These are phyloP conservation scores for Tephrocybe sp. DNA, from an alignment of 768 basidiomycete genomes.

Conservation along the genomic window DNA sequence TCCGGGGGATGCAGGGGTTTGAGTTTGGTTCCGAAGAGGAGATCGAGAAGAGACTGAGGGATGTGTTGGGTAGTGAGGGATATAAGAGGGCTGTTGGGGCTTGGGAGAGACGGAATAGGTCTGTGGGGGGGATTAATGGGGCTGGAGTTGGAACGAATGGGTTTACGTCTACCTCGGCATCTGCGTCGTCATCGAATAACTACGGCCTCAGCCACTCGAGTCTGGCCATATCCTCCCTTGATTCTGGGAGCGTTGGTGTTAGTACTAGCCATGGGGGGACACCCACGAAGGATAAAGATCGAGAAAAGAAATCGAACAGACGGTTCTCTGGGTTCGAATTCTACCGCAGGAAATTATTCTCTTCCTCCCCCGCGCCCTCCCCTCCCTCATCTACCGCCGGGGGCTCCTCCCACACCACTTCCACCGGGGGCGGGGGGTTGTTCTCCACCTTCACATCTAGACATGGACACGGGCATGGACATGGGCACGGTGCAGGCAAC, in stretches of 20 bases:
- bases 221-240: slow-evolving; percentile 59
- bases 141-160: not conserved
- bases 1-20: slow-evolving; percentile 92
- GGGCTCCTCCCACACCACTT: slow-evolving; percentile 51
- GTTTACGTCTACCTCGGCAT: not conserved
- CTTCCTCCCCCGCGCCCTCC: slow-evolving; percentile 39
- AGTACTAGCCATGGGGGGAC: not conserved
- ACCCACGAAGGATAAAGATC: not conserved
- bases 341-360: slow-evolving; percentile 86
- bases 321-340: slow-evolving; percentile 97
- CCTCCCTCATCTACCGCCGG: too few species aligned
- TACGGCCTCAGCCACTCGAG: slow-evolving; percentile 57
- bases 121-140: slow-evolving; percentile 17
- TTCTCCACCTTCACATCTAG: slow-evolving; percentile 4
- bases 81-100: slow-evolving; percentile 71
- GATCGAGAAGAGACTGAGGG: slow-evolving; percentile 69
- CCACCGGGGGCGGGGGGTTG: not conserved
- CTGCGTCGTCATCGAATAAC: not conserved
- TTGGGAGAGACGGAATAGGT: slow-evolving; percentile 72
- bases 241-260: slow-evolving; percentile 12
- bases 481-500: not conserved
- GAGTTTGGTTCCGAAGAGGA: slow-evolving; percentile 92
- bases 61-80: slow-evolving; percentile 72
- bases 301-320: slow-evolving; percentile 53
- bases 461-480: not conserved